These are phyloP conservation scores for Amanita rubescens DNA, from an alignment of 768 basidiomycete genomes.

Conservation along the genomic window DNA sequence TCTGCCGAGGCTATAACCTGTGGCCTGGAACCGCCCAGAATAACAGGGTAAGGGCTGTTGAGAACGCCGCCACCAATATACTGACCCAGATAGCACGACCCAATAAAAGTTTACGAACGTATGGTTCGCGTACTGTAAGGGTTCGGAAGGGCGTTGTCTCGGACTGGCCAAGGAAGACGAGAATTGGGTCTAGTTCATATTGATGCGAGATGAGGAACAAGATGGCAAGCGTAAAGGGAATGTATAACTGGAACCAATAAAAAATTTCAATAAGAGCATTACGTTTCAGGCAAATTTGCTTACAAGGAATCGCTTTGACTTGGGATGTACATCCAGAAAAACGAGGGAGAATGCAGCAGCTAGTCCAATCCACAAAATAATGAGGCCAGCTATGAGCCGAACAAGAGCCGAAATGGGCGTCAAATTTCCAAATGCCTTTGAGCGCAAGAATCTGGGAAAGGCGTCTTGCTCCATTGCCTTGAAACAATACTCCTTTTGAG, in stretches of 20 bases:
- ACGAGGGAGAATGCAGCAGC: constrained; percentile 85
- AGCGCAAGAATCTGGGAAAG: constrained; percentile 88
- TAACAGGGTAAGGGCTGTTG: constrained; percentile 77
- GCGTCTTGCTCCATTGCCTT: constrained; percentile 94
- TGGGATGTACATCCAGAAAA: constrained; percentile 90
- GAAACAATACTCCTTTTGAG: constrained; percentile 97
- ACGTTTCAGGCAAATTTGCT: constrained; percentile 28
- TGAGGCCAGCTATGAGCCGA: constrained; percentile 75
- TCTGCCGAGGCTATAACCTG: constrained; percentile 46
- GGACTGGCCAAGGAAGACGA: constrained; percentile 88
- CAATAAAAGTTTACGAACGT: constrained; percentile 84
- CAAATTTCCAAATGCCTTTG: constrained; percentile 97
- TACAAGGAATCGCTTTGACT: constrained; percentile 91
- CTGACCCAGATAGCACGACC: constrained; percentile 91
- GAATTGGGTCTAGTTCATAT: constrained; percentile 94
- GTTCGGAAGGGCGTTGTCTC: constrained; percentile 97
- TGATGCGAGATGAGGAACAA: constrained; percentile 93
- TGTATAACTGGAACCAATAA: constrained; percentile 61
- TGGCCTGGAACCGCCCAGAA: constrained; percentile 98
- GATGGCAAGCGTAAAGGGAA: constrained; percentile 85
- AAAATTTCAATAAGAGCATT: neutral
- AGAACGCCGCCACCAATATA: constrained; percentile 67
- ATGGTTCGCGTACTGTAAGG: constrained; percentile 85
- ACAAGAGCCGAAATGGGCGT: constrained; percentile 88
- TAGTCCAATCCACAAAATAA: constrained; percentile 93